Percentiles rank a stretch among this genome's conserved stretches.
These are phyloP conservation scores for Poronia punctata DNA, from an alignment of 495 filamentous ascomycete genomes.

Conservation along the genomic window DNA sequence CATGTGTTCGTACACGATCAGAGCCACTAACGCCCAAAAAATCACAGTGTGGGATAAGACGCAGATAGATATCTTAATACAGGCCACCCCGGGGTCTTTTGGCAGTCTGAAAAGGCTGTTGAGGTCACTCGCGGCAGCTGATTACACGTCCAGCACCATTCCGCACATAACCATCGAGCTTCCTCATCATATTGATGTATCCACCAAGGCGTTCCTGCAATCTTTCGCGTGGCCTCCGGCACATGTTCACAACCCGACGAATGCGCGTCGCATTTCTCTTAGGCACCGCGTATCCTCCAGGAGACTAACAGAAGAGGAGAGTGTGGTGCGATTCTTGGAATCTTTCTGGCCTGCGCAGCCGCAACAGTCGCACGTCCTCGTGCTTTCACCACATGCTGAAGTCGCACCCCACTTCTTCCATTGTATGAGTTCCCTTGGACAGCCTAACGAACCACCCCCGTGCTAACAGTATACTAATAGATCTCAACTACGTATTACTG, in stretches of 20 bases:
- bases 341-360: slow-evolving; percentile 69
- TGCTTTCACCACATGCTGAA: slow-evolving; percentile 71
- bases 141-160: slow-evolving; percentile 56
- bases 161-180: slow-evolving; percentile 78
- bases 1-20: slow-evolving; percentile 12
- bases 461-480: slow-evolving; percentile 15
- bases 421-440: slow-evolving; percentile 44
- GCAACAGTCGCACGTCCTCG: slow-evolving; percentile 58
- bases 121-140: slow-evolving; percentile 61
- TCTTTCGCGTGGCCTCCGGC: slow-evolving; percentile 57
- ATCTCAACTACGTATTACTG: slow-evolving; percentile 62
- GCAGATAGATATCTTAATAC: slow-evolving; percentile 68
- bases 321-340: slow-evolving; percentile 66
- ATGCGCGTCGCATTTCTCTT: slow-evolving; percentile 51
- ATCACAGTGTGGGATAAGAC: slow-evolving; percentile 63
- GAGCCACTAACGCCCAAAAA: slow-evolving; percentile 1
- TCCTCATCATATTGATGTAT: slow-evolving; percentile 54
- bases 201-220: slow-evolving; percentile 53
- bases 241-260: slow-evolving; percentile 27
- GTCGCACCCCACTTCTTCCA: slow-evolving; percentile 71
- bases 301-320: slow-evolving; percentile 50
- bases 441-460: background rate
- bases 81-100: slow-evolving; percentile 58
- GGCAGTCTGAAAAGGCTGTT: slow-evolving; percentile 68
- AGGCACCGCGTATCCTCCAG: slow-evolving; percentile 58